Conservation (phyloP, 2,329 filamentous ascomycete genomes). For the Reticulascus tulasneorum region DNA sequence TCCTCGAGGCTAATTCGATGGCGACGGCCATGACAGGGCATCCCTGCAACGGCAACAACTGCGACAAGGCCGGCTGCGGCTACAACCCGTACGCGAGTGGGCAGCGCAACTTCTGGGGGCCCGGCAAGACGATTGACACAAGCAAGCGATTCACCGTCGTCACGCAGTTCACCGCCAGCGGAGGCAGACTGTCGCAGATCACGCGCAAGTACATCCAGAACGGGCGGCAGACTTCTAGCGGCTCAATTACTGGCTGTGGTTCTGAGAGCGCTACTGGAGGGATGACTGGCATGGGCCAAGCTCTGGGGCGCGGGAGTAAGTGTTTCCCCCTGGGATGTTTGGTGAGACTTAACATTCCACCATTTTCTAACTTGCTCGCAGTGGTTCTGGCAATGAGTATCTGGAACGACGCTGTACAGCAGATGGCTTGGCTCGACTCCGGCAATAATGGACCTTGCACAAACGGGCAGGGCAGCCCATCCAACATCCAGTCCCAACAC, state of each 20-base stretch:
- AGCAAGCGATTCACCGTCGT: slow-evolving; percentile 29
- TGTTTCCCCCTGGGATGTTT: no score
- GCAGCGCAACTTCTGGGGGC: slow-evolving; percentile 16
- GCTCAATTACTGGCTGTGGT: slow-evolving; percentile 31
- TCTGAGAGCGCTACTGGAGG: slow-evolving; percentile 16
- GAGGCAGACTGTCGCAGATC: slow-evolving; percentile 37
- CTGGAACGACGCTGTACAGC: slow-evolving; percentile 49
- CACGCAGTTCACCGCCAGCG: slow-evolving; percentile 36
- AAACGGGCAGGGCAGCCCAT: slow-evolving; percentile 48
- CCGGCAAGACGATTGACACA: slow-evolving; percentile 26
- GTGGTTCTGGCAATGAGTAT: slow-evolving; percentile 53
- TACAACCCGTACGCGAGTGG: slow-evolving; percentile 31
- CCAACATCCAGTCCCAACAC: slow-evolving; percentile 36
- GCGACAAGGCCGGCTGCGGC: slow-evolving; percentile 33
- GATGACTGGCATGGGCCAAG: slow-evolving; percentile 27
- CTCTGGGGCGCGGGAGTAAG: slow-evolving; percentile 37
- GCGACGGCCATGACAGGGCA: slow-evolving; percentile 57
- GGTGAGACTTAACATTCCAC: no score
- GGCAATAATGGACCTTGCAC: slow-evolving; percentile 50
- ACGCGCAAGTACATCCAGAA: slow-evolving; percentile 46
- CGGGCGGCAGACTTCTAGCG: slow-evolving; percentile 36
- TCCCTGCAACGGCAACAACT: slow-evolving; percentile 43
- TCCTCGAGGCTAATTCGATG: slow-evolving; percentile 61
- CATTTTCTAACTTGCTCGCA: slow-evolving; percentile 40
- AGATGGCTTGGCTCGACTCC: slow-evolving; percentile 56